Conservation (phyloP, 768 basidiomycete species). For the Clitopilus passeckerianus region DNA sequence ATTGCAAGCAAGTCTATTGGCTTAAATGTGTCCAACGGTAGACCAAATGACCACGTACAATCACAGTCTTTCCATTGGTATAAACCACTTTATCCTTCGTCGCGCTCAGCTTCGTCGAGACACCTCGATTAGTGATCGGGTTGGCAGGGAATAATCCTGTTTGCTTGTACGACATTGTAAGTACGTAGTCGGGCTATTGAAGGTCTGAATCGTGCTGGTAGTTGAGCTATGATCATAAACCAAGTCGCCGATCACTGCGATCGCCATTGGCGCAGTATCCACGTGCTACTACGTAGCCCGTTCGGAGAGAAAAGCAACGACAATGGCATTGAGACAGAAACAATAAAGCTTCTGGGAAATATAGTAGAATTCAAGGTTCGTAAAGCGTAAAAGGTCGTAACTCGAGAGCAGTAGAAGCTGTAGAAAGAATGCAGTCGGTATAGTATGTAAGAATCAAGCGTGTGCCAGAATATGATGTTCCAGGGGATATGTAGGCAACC, state of each 20-base stretch:
- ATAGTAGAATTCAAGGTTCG: not conserved
- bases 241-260: not conserved
- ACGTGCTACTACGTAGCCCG: not conserved
- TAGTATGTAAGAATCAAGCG: not conserved
- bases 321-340: not conserved
- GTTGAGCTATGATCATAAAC: not conserved
- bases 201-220: not conserved
- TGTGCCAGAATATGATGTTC: not conserved
- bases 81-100: conserved; percentile 74
- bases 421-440: not conserved
- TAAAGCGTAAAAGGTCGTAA: not conserved
- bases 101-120: conserved; percentile 67
- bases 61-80: conserved; percentile 76
- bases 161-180: conserved; percentile 44
- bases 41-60: conserved; percentile 46
- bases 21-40: not conserved
- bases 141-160: conserved; percentile 58
- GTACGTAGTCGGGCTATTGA: not conserved
- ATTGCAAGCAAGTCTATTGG: not conserved
- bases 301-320: not conserved
- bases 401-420: not conserved
- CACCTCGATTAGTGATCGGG: conserved; percentile 62
- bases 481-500: not conserved
- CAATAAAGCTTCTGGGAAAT: not conserved
- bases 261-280: not conserved